phyloP scores from a whole-genome alignment of 2,329 filamentous ascomycete species.

The Pseudofabraea citricarpa region DNA sequence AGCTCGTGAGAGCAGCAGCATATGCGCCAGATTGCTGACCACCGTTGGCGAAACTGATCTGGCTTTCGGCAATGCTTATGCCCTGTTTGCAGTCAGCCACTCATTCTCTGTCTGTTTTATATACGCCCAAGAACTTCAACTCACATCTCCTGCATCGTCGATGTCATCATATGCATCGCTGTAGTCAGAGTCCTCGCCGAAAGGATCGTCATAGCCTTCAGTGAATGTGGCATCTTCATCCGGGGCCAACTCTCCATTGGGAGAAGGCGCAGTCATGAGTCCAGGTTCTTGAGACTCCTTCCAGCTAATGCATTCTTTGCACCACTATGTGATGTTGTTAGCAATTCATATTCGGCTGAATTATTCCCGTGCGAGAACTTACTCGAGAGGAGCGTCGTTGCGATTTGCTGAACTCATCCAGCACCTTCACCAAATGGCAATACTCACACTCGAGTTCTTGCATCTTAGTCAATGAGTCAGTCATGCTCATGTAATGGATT shows the following conservation, averaged over 20 bases:
- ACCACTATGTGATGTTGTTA: conserved; percentile 30
- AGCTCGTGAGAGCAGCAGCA: too few relatives aligned
- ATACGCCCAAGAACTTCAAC: too few relatives aligned
- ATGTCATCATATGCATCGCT: too few relatives aligned
- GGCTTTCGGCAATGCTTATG: too few relatives aligned
- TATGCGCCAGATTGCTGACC: too few relatives aligned
- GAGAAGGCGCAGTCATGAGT: conserved; percentile 11
- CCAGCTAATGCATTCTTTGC: conserved; percentile 26
- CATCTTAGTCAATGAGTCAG: conserved; percentile 30
- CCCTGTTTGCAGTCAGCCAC: too few relatives aligned
- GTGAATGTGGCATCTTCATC: too few relatives aligned
- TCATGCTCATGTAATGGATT: neutral
- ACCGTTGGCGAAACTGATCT: too few relatives aligned
- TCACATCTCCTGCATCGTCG: too few relatives aligned
- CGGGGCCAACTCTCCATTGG: conserved; percentile 10
- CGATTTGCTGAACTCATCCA: conserved; percentile 44
- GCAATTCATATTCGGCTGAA: neutral
- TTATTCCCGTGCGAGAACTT: neutral
- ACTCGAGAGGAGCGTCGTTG: conserved; percentile 38
- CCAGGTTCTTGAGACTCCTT: conserved; percentile 15
- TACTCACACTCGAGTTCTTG: conserved; percentile 42
- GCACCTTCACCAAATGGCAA: conserved; percentile 39
- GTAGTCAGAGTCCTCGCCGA: too few relatives aligned
- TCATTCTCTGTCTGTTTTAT: too few relatives aligned
- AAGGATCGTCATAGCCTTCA: neutral